These are phyloP conservation scores for Fusarium denticulatum DNA, from an alignment of 2,329 filamentous ascomycete species.

Conservation along the genomic window DNA sequence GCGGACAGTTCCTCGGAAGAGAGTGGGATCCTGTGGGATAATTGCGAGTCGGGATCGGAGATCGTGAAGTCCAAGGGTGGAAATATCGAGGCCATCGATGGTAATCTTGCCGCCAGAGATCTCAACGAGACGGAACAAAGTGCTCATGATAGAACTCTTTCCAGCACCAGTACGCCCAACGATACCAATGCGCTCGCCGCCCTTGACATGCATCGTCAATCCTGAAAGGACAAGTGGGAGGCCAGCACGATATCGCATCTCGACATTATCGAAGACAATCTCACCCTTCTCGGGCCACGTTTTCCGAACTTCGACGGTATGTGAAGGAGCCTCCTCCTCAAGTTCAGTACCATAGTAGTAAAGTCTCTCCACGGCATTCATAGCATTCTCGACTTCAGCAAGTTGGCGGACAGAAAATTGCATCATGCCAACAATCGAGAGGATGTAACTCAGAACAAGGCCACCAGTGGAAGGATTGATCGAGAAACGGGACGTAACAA, in stretches of 20 bases:
- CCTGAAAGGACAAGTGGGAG: constrained; percentile 79
- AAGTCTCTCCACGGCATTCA: constrained; percentile 94
- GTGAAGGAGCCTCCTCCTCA: constrained; percentile 88
- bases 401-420: constrained; percentile 95
- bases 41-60: constrained; percentile 81
- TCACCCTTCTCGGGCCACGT: constrained; percentile 90
- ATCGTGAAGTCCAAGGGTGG: constrained; percentile 78
- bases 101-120: constrained; percentile 69
- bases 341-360: constrained; percentile 89
- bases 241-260: constrained; percentile 80
- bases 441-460: constrained; percentile 90
- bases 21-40: constrained; percentile 85
- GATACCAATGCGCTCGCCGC: constrained; percentile 83
- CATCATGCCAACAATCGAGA: constrained; percentile 93
- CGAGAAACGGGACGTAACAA: constrained; percentile 89
- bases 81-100: constrained; percentile 75
- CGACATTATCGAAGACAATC: constrained; percentile 77
- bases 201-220: constrained; percentile 75
- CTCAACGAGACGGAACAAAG: constrained; percentile 80
- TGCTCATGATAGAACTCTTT: constrained; percentile 85
- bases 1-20: constrained; percentile 83
- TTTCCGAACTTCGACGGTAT: constrained; percentile 75
- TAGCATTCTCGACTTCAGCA: constrained; percentile 96
- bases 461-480: constrained; percentile 87
- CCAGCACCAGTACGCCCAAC: constrained; percentile 85